phyloP scores from a whole-genome alignment of 129 eudicot species.

The Ambrosia artemisiifolia region DNA sequence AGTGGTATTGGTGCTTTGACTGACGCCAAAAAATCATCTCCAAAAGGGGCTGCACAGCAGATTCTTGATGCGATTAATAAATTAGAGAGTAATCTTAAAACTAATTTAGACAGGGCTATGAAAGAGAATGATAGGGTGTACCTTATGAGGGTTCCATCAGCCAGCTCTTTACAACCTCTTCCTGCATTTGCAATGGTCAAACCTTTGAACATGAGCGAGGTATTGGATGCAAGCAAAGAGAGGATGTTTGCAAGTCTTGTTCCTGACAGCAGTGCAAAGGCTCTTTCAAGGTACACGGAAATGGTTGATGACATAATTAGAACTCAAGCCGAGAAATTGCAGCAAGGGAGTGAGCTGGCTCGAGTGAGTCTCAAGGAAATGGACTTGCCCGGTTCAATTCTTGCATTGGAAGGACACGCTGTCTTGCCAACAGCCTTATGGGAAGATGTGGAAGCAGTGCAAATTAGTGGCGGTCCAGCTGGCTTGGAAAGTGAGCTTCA shows the following conservation, averaged over 20 bases:
- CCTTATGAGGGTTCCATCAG: conserved; percentile 89
- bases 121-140: conserved; percentile 97
- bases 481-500: conserved; percentile 92
- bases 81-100: conserved; percentile 63
- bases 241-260: conserved; percentile 93
- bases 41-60: conserved; percentile 93
- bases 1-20: conserved; percentile 69
- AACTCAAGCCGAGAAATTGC: conserved; percentile 94
- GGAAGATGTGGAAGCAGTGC: conserved; percentile 98
- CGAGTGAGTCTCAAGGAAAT: conserved; percentile 94
- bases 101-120: conserved; percentile 81
- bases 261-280: conserved; percentile 93
- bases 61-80: conserved; percentile 78
- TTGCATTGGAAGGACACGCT: conserved; percentile 82
- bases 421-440: conserved; percentile 65
- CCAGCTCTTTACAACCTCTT: conserved; percentile 80
- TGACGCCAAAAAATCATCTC: conserved; percentile 74
- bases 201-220: conserved; percentile 80
- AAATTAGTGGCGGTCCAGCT: conserved; percentile 93
- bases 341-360: conserved; percentile 98
- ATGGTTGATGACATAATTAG: conserved; percentile 95
- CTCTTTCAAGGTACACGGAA: conserved; percentile 93
- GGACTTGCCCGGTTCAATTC: conserved; percentile 94
- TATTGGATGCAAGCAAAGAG: conserved; percentile 90
- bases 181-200: conserved; percentile 91